These are phyloP conservation scores for Lathyrus aphaca DNA, from an alignment of 306 rosid species.

Conservation along the genomic window DNA sequence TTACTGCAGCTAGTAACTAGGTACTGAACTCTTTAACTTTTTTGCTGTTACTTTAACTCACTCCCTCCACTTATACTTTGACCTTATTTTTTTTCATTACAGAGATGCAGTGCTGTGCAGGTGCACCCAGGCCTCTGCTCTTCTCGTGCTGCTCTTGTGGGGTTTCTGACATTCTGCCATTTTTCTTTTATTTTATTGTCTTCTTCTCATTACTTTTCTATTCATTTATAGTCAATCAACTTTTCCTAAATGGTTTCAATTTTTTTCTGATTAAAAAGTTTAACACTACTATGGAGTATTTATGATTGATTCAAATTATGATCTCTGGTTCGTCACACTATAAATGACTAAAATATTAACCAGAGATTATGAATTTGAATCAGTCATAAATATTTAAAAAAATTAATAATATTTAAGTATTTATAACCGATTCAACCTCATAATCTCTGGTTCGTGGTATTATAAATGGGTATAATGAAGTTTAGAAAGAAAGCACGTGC, in stretches of 20 bases:
- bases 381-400: too few relatives aligned
- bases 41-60: conserved; percentile 62
- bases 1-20: conserved; percentile 50
- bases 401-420: too few relatives aligned
- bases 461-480: background rate
- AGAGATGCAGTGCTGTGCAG: conserved; percentile 22
- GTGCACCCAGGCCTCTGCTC: conserved; percentile 21
- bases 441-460: background rate
- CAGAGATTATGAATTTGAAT: too few relatives aligned
- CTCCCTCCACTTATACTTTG: conserved; percentile 52
- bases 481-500: conserved; percentile 36
- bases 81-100: conserved; percentile 51
- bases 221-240: background rate
- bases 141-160: conserved; percentile 6
- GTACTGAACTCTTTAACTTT: conserved; percentile 66
- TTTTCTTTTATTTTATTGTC: background rate
- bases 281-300: too few relatives aligned
- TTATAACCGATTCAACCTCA: too few relatives aligned
- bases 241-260: too few relatives aligned
- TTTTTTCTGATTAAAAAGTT: too few relatives aligned
- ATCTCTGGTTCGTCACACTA: too few relatives aligned
- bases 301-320: too few relatives aligned
- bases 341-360: too few relatives aligned
- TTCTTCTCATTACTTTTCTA: background rate
- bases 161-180: conserved; percentile 4